Evolutionary conservation across 2,329 filamentous ascomycete species (phyloP).

Genomic region (Claviceps sp.): DNA sequence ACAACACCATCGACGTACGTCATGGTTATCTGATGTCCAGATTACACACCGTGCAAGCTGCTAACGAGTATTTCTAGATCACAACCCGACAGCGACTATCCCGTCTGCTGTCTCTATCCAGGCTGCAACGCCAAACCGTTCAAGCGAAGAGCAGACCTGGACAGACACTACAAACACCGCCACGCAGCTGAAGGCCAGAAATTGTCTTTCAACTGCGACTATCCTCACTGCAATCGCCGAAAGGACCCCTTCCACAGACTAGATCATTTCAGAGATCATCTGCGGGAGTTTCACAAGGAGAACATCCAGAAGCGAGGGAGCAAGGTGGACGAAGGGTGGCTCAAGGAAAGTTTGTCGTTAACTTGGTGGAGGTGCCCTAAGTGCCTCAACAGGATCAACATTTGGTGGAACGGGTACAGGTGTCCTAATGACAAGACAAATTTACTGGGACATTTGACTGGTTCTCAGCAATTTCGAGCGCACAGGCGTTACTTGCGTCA

Average conservation of each 20-base stretch:
- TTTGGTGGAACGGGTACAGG: conserved; percentile 26
- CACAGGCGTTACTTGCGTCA: not conserved
- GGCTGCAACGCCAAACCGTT: conserved; percentile 33
- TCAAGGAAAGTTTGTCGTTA: conserved; percentile 22
- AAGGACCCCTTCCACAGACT: conserved; percentile 35
- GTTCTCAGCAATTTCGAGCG: not conserved
- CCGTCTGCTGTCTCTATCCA: conserved; percentile 24
- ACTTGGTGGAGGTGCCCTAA: conserved; percentile 42
- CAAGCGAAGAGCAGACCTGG: conserved; percentile 39
- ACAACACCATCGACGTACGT: not conserved
- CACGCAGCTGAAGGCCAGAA: conserved; percentile 30
- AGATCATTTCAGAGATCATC: conserved; percentile 45
- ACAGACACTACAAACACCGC: conserved; percentile 36
- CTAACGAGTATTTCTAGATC: conserved; percentile 2
- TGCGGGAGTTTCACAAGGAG: conserved; percentile 41
- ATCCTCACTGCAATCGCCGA: conserved; percentile 31
- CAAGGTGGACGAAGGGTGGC: conserved; percentile 23
- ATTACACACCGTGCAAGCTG: not conserved
- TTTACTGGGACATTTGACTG: not conserved
- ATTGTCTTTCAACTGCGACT: conserved; percentile 36
- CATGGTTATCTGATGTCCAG: not conserved
- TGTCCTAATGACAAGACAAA: conserved; percentile 32
- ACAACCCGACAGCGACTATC: conserved; percentile 16
- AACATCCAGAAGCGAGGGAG: conserved; percentile 35
- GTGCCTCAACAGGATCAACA: conserved; percentile 33